Percentiles rank a stretch among this genome's conserved stretches.
Evolutionary conservation across 2,329 filamentous ascomycete genomes (phyloP).

Genomic region (Cladophialophora exuberans): DNA sequence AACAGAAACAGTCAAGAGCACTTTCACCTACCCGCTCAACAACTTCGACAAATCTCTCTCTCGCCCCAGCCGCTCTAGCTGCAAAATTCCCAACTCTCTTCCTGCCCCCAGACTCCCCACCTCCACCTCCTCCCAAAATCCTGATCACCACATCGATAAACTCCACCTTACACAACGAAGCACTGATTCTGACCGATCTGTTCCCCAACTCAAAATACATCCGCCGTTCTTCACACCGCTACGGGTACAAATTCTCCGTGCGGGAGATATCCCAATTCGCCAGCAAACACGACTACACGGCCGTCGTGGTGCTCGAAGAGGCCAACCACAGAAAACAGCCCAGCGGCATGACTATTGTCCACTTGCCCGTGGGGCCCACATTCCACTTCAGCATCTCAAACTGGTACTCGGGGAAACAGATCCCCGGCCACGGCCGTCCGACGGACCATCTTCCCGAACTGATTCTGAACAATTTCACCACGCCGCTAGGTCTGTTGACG

Average conservation of each 20-base stretch:
- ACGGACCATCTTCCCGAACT: conserved; percentile 91
- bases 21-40: conserved; percentile 60
- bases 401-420: conserved; percentile 83
- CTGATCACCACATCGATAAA: conserved; percentile 91
- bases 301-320: conserved; percentile 83
- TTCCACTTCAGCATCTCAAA: conserved; percentile 91
- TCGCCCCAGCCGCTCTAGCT: conserved; percentile 63
- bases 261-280: conserved; percentile 89
- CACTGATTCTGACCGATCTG: conserved; percentile 73
- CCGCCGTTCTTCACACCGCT: conserved; percentile 78
- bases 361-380: conserved; percentile 82
- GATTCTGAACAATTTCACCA: conserved; percentile 92
- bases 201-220: conserved; percentile 85
- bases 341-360: conserved; percentile 78
- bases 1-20: conserved; percentile 52
- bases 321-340: conserved; percentile 74
- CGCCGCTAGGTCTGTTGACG: conserved; percentile 83
- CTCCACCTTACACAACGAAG: conserved; percentile 83
- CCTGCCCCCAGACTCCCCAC: conserved; percentile 37
- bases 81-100: conserved; percentile 65
- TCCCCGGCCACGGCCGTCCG: conserved; percentile 87
- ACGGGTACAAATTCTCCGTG: conserved; percentile 87
- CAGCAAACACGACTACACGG: conserved; percentile 77
- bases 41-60: conserved; percentile 61
- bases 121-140: conserved; percentile 73